Conservation (phyloP, 1,284 basidiomycete species). For the Fomitopsis betulina region DNA sequence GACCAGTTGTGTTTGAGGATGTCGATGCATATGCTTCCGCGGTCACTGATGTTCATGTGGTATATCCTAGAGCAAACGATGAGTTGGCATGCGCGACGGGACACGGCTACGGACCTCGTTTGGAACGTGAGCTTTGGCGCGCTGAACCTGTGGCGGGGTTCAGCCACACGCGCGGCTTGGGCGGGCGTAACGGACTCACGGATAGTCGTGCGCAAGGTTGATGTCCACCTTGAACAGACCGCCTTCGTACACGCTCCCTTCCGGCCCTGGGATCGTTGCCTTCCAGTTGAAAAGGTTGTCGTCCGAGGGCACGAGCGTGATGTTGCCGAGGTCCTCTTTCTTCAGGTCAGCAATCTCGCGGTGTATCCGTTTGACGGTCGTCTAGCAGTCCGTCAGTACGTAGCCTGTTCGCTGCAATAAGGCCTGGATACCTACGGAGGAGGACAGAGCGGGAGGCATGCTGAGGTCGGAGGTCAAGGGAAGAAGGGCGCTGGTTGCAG, state of each 20-base stretch:
- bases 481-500: not conserved
- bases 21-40: slow-evolving; percentile 72
- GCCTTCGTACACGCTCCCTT: slow-evolving; percentile 85
- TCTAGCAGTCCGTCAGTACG: slow-evolving; percentile 37
- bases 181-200: slow-evolving; percentile 49
- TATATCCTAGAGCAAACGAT: slow-evolving; percentile 60
- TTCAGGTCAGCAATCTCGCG: slow-evolving; percentile 82
- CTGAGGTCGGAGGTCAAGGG: not conserved
- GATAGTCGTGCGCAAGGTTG: slow-evolving; percentile 72
- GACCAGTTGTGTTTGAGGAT: slow-evolving; percentile 90
- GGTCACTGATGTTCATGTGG: slow-evolving; percentile 88
- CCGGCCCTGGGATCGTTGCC: slow-evolving; percentile 71
- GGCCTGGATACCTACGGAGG: slow-evolving; percentile 7
- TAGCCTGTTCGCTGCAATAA: too few species aligned
- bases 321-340: slow-evolving; percentile 77
- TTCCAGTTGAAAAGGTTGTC: slow-evolving; percentile 49
- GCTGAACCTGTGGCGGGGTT: slow-evolving; percentile 56
- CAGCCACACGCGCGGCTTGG: not conserved
- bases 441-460: slow-evolving; percentile 12
- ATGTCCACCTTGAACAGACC: slow-evolving; percentile 80
- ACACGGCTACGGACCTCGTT: slow-evolving; percentile 51
- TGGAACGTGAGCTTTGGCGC: slow-evolving; percentile 77
- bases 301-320: slow-evolving; percentile 63
- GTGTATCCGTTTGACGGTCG: slow-evolving; percentile 83
- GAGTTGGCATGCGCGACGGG: not conserved